phyloP scores from a whole-genome alignment of 441 rosid species.

The Adansonia gregorii region DNA sequence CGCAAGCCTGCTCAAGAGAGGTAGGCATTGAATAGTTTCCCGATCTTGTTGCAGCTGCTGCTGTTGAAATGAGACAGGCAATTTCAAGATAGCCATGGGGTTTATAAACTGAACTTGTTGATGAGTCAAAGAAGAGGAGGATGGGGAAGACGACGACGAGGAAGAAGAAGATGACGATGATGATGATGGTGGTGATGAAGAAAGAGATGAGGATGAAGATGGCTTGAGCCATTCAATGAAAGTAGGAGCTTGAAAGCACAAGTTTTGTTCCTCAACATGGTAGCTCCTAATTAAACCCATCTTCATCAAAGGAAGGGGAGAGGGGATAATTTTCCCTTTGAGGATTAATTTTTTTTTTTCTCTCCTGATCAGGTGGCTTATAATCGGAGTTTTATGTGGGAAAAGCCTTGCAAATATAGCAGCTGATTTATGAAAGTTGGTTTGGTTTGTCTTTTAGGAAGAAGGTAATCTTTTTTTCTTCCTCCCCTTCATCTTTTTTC shows the following conservation, averaged over 20 bases:
- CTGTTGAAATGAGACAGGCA: conserved; percentile 33
- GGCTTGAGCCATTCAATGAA: conserved; percentile 97
- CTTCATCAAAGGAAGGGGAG: conserved; percentile 18
- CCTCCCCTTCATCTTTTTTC: conserved; percentile 28
- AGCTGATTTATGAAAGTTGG: conserved; percentile 48
- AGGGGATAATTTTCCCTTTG: conserved; percentile 1
- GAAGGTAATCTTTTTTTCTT: conserved; percentile 32
- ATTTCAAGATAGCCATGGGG: conserved; percentile 39
- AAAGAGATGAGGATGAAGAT: conserved; percentile 39
- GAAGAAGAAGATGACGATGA: conserved; percentile 39
- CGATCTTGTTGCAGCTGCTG: conserved; percentile 35
- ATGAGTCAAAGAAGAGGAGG: conserved; percentile 38
- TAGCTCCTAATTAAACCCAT: conserved; percentile 60
- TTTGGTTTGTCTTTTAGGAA: conserved; percentile 62
- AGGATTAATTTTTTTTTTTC: conserved; percentile 19
- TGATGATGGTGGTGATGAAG: conserved; percentile 32
- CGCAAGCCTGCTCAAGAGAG: conserved; percentile 69
- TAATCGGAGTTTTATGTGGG: conserved; percentile 54
- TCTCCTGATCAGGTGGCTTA: conserved; percentile 32
- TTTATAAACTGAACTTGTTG: conserved; percentile 41
- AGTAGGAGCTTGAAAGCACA: conserved; percentile 50
- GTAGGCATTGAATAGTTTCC: conserved; percentile 60
- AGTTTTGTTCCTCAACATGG: conserved; percentile 44
- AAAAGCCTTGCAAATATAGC: conserved; percentile 53
- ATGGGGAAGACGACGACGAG: conserved; percentile 37